Evolutionary conservation across 371 early-diverging fungal genomes (phyloP).

Genomic region (Nematocida minor): DNA sequence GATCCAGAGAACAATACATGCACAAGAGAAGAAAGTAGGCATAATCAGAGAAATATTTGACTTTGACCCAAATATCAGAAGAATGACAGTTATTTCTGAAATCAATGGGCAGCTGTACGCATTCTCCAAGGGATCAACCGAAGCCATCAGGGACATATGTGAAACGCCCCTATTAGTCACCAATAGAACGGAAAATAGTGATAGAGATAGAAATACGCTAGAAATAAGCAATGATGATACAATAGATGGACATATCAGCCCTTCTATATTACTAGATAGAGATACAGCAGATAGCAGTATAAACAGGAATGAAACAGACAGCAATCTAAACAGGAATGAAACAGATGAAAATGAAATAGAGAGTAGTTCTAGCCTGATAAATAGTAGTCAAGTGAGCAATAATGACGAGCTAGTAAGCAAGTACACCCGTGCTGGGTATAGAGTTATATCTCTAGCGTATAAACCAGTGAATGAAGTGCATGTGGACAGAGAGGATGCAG

Average conservation of each 20-base stretch:
- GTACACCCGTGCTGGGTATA: conserved; percentile 56
- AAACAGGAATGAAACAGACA: too few species aligned
- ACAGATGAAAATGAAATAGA: too few species aligned
- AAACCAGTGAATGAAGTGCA: conserved; percentile 16
- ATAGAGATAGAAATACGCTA: conserved; percentile 48
- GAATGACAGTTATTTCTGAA: conserved; percentile 82
- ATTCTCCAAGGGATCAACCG: conserved; percentile 63
- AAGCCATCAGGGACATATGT: conserved; percentile 47
- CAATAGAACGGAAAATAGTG: too few species aligned
- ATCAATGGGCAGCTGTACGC: neutral
- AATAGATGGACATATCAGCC: too few species aligned
- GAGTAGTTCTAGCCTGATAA: too few species aligned
- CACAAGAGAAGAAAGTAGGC: neutral
- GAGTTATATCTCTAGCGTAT: conserved; percentile 62
- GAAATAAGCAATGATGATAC: too few species aligned
- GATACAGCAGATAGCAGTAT: too few species aligned
- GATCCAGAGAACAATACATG: neutral
- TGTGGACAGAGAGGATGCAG: conserved; percentile 65
- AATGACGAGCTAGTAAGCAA: conserved; percentile 50
- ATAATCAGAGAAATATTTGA: conserved; percentile 70
- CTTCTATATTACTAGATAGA: too few species aligned
- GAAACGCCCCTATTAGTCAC: neutral
- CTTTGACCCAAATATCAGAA: conserved; percentile 78
- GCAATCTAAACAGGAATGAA: too few species aligned
- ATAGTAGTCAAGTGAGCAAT: too few species aligned